Evolutionary conservation across 257 asterid species (phyloP), one percentile per base, ranked within the genome.

Genomic region (Nicotiana obtusifolia): DNA sequence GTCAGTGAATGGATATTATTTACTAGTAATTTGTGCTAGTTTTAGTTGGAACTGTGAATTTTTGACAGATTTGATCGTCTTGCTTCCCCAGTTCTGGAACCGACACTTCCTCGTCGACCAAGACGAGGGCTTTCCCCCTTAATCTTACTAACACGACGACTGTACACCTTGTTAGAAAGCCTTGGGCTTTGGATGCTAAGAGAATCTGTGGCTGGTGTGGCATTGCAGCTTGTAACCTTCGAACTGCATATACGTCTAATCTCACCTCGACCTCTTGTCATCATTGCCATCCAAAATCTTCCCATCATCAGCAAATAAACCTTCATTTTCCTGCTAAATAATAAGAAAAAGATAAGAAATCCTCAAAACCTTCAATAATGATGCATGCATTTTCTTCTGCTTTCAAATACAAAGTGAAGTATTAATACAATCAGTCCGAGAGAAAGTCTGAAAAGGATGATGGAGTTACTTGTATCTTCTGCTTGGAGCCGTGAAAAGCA

Each of bases 241-340:
- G 56, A 49, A 64, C 86, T 83, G 22, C 80, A 31, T 54, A 83
- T 66, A 56, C 83, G 81, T 80, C 81, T 62, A 56, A 79, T 68
- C 81, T 79, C 86, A 59, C 83, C 76, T 61, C 83, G 22, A 31
- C 85, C 57, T 77, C 86, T 83, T 56, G 86, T 83, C 76, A 83
- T 56, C 60, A 69, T 5, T 69, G 13, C 76, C 81, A 80, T 83
- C 81, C 57, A 68, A 59, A 28, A 68, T 83, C 79, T 83, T 81
- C 76, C 59, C 66, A 41, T 80, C 80, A 57, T 80, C 81, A 41
- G 31, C 86, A 83, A 54, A 83, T 37, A 79, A 77, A 22, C 69
- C 54, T 59, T 73, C 64, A 73, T 59, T 78, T 78, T 78, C 81
- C 81, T 78, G 71, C 33, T 59, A 15, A 78, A 59, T 20, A 14